Percentiles rank a stretch among this genome's conserved stretches.
Evolutionary conservation across 2,329 filamentous ascomycete species (phyloP).

Genomic region (Aulographum hederae): DNA sequence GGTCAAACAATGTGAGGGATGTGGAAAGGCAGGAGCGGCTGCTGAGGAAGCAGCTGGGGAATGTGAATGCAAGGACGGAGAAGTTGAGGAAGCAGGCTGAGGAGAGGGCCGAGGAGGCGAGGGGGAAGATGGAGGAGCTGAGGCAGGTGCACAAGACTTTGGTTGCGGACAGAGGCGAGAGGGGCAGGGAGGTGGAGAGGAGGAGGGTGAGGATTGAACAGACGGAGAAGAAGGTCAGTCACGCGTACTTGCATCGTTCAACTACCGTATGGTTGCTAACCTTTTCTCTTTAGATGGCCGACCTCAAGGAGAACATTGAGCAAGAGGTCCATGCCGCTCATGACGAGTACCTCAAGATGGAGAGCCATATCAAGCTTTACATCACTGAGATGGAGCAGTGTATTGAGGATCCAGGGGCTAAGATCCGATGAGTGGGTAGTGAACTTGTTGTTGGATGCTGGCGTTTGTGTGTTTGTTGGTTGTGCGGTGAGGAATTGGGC

Average conservation of each 20-base stretch:
- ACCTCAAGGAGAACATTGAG: constrained; percentile 94
- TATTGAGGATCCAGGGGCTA: no score
- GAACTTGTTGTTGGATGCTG: no score
- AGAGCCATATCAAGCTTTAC: constrained; percentile 91
- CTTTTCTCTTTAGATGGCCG: constrained; percentile 56
- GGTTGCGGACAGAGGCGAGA: constrained; percentile 69
- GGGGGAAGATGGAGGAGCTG: constrained; percentile 80
- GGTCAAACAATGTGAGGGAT: constrained; percentile 76
- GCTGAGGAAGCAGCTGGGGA: constrained; percentile 64
- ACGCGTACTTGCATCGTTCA: neutral
- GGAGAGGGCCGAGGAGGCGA: constrained; percentile 64
- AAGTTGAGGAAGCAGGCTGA: constrained; percentile 64
- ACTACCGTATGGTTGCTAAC: no score
- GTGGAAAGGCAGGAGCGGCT: constrained; percentile 77
- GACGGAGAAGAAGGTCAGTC: constrained; percentile 85
- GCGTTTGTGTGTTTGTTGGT: no score
- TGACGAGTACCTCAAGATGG: constrained; percentile 94
- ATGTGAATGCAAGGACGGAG: constrained; percentile 75
- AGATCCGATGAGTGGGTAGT: no score
- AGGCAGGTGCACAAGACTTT: constrained; percentile 61
- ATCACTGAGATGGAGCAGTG: constrained; percentile 98
- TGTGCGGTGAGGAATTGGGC: no score
- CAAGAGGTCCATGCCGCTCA: constrained; percentile 79
- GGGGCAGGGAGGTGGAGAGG: constrained; percentile 82
- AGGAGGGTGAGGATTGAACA: constrained; percentile 88